Evolutionary conservation across 306 rosid genomes (phyloP), one percentile per base, ranked within the genome.

Genomic region (Oxytropis ochrocephala): DNA sequence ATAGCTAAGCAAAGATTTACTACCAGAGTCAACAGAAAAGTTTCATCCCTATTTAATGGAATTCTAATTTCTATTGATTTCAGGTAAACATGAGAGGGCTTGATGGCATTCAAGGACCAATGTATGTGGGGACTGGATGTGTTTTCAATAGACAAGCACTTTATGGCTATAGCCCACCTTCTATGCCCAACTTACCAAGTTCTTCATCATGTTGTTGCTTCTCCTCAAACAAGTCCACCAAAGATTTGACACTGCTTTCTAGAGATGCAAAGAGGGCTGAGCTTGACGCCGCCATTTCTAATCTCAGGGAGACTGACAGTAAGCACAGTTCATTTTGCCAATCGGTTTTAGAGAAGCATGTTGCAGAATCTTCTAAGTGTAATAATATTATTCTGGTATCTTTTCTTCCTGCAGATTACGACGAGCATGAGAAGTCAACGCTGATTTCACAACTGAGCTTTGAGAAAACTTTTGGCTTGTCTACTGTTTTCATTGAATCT

Each of bases 81-180:
- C 88, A 91, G 97, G 96, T 90, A 67, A 94, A 94, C 83, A 94
- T 94, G 99, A 94, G 86, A 85, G 99, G 99, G 67, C 85, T 94
- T 43, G 97, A 94, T 81, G 99, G 99, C 11, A 87, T 94, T 72
- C 97, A 94, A 84, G 99, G 99, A 76, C 99, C 99, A 32, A 85
- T 91, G 3, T 94, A 90, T 80, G 99, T 94, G 68, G 99, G 99
- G 7, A 94, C 97, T 62, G 99, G 99, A 62, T 85, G 92, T 58
- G 91, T 86, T 66, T 94, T 94, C 84, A 87, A 94, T 55, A 71
- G 99, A 88, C 99, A 94, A 66, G 97, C 99, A 46, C 99, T 94
- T 79, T 94, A 94, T 66, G 99, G 99, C 36, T 94, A 94, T 19
- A 84, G 96, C 8, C 99, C 99, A 49, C 78, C 92, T 69, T 84